A percentile compares a stretch with the other conserved stretches of the same genome.
These are phyloP conservation scores for Typha latifolia DNA, from an alignment of 176 grass and related monocot genomes.

Conservation along the genomic window DNA sequence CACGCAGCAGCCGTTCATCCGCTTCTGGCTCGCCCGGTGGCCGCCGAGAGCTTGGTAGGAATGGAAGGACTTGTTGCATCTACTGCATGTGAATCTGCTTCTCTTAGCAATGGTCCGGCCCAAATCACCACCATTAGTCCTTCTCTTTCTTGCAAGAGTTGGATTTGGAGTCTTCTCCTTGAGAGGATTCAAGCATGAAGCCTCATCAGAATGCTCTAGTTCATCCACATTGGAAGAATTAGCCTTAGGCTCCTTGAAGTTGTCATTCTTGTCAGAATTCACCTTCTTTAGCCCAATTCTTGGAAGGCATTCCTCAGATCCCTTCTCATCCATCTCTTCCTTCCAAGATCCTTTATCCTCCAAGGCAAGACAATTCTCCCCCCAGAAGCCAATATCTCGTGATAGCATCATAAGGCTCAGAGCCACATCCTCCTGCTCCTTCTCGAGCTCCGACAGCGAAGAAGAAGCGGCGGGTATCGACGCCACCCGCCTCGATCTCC, in stretches of 20 bases:
- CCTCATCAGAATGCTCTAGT: no score
- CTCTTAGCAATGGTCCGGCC: slow-evolving; percentile 10
- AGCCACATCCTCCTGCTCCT: slow-evolving; percentile 42
- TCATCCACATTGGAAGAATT: no score
- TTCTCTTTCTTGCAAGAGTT: background rate
- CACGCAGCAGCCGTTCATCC: slow-evolving; percentile 32
- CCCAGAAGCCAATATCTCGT: slow-evolving; percentile 16
- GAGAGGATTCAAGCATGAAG: no score
- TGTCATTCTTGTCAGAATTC: background rate
- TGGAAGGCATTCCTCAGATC: background rate
- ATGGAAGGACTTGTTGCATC: slow-evolving; percentile 41
- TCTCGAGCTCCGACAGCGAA: background rate
- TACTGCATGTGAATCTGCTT: slow-evolving; percentile 27
- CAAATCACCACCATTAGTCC: background rate
- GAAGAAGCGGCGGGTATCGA: no score
- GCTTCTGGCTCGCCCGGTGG: slow-evolving; percentile 69
- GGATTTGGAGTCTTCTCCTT: no score
- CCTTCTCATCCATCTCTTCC: background rate
- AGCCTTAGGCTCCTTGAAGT: slow-evolving; percentile 6
- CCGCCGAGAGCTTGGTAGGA: slow-evolving; percentile 71
- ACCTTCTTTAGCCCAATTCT: background rate
- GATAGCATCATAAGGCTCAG: slow-evolving; percentile 58
- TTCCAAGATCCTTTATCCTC: background rate
- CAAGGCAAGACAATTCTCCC: background rate
- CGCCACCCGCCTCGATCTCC: slow-evolving; percentile 5